Conservation (phyloP, 2,329 filamentous ascomycete species). For the Sporothrix brasiliensis region DNA sequence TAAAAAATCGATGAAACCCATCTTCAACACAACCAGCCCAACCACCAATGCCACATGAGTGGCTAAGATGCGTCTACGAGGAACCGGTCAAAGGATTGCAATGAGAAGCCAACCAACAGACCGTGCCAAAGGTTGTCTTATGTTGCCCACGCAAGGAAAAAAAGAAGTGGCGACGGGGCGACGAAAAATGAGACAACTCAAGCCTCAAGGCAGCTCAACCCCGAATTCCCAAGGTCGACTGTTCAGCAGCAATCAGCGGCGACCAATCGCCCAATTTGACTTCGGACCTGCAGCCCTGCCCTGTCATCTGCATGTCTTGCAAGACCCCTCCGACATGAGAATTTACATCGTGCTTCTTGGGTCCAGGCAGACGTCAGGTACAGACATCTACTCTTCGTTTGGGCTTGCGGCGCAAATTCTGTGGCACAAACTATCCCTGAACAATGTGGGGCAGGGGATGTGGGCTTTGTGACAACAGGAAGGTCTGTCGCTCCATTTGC, state of each 20-base stretch:
- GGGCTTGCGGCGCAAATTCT: not conserved
- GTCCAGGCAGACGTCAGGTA: slow-evolving; percentile 8
- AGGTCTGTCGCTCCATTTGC: not conserved
- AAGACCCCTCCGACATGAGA: not conserved
- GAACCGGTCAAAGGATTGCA: not conserved
- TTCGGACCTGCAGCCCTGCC: not conserved
- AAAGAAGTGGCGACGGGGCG: not conserved
- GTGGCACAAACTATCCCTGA: not conserved
- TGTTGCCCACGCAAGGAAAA: not conserved
- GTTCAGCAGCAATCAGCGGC: not conserved
- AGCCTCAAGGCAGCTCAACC: not conserved
- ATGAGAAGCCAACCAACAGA: not conserved
- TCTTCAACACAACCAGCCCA: not conserved
- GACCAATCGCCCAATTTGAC: not conserved
- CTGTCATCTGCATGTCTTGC: slow-evolving; percentile 18
- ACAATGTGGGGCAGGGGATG: not conserved
- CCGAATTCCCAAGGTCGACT: not conserved
- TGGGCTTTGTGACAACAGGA: not conserved
- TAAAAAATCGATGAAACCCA: not conserved
- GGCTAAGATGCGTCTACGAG: not conserved
- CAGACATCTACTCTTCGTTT: not conserved
- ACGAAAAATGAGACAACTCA: too few relatives aligned
- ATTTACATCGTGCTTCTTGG: not conserved
- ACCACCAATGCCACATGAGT: slow-evolving; percentile 9
- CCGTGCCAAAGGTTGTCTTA: not conserved